A percentile compares a stretch with the other conserved stretches of the same genome.
phyloP scores from a whole-genome alignment of 1,284 basidiomycete species.

The Psilocybe mexicana region DNA sequence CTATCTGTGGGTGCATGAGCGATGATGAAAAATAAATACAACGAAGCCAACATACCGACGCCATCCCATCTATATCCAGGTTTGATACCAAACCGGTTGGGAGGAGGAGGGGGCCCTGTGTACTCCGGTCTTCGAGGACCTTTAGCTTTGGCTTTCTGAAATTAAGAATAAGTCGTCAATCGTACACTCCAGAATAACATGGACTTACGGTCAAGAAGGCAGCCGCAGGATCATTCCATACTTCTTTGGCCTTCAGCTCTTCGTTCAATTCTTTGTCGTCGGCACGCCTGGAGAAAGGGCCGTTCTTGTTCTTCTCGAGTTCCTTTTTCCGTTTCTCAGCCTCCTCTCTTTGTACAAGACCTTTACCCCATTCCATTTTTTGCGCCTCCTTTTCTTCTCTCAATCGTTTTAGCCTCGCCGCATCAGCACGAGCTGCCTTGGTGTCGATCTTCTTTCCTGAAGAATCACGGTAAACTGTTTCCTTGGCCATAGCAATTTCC shows the following conservation, averaged over 20 bases:
- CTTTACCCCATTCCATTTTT: constrained; percentile 98
- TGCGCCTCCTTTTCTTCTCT: constrained; percentile 81
- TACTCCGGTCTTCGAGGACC: constrained; percentile 85
- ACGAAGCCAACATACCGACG: constrained; percentile 65
- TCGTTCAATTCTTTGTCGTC: constrained; percentile 88
- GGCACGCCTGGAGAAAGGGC: constrained; percentile 74
- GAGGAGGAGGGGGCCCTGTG: constrained; percentile 83
- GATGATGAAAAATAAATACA: background rate
- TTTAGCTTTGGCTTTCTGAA: constrained; percentile 71
- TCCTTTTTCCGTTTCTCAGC: constrained; percentile 63
- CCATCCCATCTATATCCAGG: constrained; percentile 98
- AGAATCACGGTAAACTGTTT: constrained; percentile 94
- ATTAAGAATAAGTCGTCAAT: constrained; percentile 4
- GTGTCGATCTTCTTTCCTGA: constrained; percentile 89
- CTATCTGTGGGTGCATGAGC: constrained; percentile 57
- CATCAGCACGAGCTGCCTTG: constrained; percentile 81
- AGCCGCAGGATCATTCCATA: constrained; percentile 96
- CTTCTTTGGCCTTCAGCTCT: constrained; percentile 73
- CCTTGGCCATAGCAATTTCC: constrained; percentile 66
- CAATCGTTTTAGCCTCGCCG: constrained; percentile 75
- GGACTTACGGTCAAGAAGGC: constrained; percentile 83
- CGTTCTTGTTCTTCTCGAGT: constrained; percentile 64
- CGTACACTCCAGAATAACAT: background rate
- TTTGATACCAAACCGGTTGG: constrained; percentile 93
- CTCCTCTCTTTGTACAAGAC: constrained; percentile 84